phyloP scores from a whole-genome alignment of 139 green algal species.

The Spirogloea muscicola region DNA sequence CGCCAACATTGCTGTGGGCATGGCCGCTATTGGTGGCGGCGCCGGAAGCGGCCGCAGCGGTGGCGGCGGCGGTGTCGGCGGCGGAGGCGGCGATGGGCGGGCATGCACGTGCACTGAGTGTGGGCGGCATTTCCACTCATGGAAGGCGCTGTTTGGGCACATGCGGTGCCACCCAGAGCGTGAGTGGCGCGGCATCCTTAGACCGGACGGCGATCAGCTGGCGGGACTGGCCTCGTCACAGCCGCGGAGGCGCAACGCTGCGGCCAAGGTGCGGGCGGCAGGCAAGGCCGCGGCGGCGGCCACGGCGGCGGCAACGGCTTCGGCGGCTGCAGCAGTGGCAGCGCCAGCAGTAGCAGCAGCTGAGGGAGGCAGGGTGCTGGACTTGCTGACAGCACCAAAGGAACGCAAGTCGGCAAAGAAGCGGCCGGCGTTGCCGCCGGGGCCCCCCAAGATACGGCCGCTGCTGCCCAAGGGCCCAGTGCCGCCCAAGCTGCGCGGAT shows the following conservation, averaged over 20 bases:
- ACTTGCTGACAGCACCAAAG: too few relatives aligned
- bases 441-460: too few relatives aligned
- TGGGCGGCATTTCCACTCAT: slow-evolving; percentile 8
- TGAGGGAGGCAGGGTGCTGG: background rate
- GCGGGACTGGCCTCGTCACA: too few relatives aligned
- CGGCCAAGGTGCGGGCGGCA: background rate
- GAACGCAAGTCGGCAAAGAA: too few relatives aligned
- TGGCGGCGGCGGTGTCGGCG: background rate
- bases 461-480: too few relatives aligned
- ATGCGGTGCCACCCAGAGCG: slow-evolving; percentile 19
- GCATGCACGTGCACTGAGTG: slow-evolving; percentile 8
- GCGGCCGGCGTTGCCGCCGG: too few relatives aligned
- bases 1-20: background rate
- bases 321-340: background rate
- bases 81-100: background rate
- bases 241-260: too few relatives aligned
- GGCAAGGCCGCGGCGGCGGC: background rate
- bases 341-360: background rate
- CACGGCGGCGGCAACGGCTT: background rate
- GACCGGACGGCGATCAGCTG: background rate
- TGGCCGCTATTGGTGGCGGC: background rate
- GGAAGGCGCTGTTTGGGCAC: slow-evolving; percentile 15
- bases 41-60: background rate
- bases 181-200: slow-evolving; percentile 11
- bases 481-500: too few relatives aligned